Evolutionary conservation across 2,329 filamentous ascomycete species (phyloP), one percentile per base, ranked within the genome.

Genomic region (Sclerotinia minor): DNA sequence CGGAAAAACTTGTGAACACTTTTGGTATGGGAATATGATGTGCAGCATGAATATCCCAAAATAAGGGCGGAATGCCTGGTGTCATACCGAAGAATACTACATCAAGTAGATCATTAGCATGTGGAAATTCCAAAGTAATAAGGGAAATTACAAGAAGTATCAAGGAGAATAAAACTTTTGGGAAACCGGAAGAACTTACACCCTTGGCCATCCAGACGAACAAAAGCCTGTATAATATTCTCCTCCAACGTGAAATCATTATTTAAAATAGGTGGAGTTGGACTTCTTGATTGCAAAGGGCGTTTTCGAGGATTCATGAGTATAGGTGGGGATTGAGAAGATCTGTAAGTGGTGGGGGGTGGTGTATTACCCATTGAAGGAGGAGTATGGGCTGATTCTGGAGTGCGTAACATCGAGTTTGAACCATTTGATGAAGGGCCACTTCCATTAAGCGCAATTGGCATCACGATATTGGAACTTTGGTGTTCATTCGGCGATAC

Each of bases 1-100:
- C 66, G 5, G 64, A 55, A 54, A 75, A 73, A n/a, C 69, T 67
- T 4, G 68, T 52, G 67, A 76, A 76, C 1, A 52, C 57, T 17
- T 58, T n/a, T 15, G 74, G 75, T 41, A 76, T 73, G 8, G 72
- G 70, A 6, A 73, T 61, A 21, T 74, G 69, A 67, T 73, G 73
- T 15, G 69, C 57, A 69, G 74, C 69, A 35, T 75, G 72, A 2
- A 75, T 72, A 61, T 76, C 74, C 75, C 75, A 76, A 2, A 70
- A 45, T 7, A 76, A 29, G 3, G 74, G 74, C 21, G 72, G 74
- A 19, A 73, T 74, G 5, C 70, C 70, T 3, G 74, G 74, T 21
- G 68, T 64, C 64, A 72, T 72, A 13, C 74, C 72, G 49, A 74
- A 75, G 49, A 75, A 75, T n/a, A 75, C 65, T 67, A 52, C 24